phyloP scores from a whole-genome alignment of 2,329 filamentous ascomycete species.

The Xylogone sp. region DNA sequence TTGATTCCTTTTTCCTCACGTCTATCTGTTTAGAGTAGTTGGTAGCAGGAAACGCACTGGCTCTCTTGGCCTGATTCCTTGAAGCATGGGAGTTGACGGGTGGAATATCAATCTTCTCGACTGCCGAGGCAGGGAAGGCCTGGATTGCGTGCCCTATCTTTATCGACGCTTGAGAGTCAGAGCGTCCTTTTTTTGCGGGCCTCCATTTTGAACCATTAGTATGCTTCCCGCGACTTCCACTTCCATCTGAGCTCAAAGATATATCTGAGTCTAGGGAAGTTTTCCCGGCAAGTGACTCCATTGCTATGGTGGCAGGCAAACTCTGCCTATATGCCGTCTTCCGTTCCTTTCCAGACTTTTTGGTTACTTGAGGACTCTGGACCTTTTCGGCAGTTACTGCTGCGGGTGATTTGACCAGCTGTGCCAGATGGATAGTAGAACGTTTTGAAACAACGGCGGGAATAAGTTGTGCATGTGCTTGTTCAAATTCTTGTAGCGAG shows the following conservation, averaged over 20 bases:
- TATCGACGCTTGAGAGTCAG: not conserved
- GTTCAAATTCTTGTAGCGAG: not conserved
- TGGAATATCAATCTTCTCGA: conserved; percentile 15
- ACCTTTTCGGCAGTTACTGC: not conserved
- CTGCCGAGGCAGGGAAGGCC: not conserved
- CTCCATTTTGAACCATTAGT: too few relatives aligned
- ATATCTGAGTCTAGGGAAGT: not conserved
- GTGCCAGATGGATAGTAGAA: conserved; percentile 2
- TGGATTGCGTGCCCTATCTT: not conserved
- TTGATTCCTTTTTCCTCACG: conserved; percentile 14
- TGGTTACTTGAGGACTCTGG: not conserved
- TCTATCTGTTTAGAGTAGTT: conserved; percentile 16
- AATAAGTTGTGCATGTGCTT: not conserved
- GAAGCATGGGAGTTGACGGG: conserved; percentile 13
- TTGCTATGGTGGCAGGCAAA: too few relatives aligned
- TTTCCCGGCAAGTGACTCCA: too few relatives aligned
- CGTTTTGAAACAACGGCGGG: not conserved
- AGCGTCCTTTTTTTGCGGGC: not conserved
- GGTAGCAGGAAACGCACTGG: conserved; percentile 16
- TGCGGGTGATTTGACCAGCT: not conserved
- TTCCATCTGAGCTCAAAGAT: too few relatives aligned
- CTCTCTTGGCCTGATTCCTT: conserved; percentile 15
- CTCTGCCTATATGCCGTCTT: too few relatives aligned
- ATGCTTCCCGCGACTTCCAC: too few relatives aligned
- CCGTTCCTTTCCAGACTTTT: too few relatives aligned